Percentiles rank a stretch among this genome's conserved stretches.
Conservation (phyloP, 352 stramenopile genomes). For the Globisporangium nagaii region DNA sequence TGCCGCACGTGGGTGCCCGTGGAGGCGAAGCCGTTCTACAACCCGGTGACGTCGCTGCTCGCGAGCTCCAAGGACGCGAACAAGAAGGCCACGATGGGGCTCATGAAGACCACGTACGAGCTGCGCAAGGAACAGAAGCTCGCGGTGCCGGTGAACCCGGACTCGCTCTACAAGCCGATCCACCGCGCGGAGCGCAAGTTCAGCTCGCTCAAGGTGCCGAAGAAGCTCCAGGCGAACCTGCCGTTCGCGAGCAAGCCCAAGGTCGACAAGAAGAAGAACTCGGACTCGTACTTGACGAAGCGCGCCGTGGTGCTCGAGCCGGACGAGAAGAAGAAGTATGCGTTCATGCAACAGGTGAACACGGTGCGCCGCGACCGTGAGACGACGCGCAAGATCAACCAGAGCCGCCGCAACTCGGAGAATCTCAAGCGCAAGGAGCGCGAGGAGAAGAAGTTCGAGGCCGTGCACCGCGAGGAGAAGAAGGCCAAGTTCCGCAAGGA, state of each 20-base stretch:
- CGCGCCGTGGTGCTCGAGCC: conserved; percentile 93
- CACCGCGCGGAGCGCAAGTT: conserved; percentile 92
- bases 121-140: conserved; percentile 93
- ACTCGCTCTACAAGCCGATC: conserved; percentile 99
- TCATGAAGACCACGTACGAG: conserved; percentile 96
- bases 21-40: conserved; percentile 98
- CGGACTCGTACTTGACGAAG: conserved; percentile 85
- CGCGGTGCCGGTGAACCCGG: conserved; percentile 94
- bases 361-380: conserved; percentile 97
- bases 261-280: conserved; percentile 82
- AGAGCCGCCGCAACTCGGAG: conserved; percentile 77
- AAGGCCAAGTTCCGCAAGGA: conserved; percentile 83
- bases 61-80: conserved; percentile 37
- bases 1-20: conserved; percentile 99
- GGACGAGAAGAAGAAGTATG: conserved; percentile 95
- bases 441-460: conserved; percentile 88
- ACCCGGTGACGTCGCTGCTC: conserved; percentile 91
- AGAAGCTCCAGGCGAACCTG: conserved; percentile 95
- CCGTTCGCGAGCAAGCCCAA: conserved; percentile 98
- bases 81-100: conserved; percentile 39
- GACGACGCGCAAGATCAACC: conserved; percentile 91
- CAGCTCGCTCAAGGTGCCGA: conserved; percentile 92
- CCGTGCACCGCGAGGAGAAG: conserved; percentile 76
- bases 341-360: conserved; percentile 97
- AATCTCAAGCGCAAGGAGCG: conserved; percentile 91